phyloP scores from a whole-genome alignment of 2,329 filamentous ascomycete species.

The Fusarium sp. region DNA sequence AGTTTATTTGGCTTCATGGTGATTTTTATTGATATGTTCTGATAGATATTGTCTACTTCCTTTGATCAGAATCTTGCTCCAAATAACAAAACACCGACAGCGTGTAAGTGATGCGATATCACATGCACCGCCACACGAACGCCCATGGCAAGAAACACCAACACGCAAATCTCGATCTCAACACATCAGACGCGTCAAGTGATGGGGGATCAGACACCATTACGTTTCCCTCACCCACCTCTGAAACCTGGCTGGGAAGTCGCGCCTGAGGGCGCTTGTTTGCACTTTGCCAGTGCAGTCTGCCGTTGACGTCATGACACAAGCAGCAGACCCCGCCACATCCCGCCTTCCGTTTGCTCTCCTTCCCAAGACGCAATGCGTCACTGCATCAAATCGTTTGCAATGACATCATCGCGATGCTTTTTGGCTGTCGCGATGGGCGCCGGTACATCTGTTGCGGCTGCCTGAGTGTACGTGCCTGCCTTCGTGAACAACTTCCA shows the following conservation, averaged over 20 bases:
- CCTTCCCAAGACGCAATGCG: slow-evolving; percentile 17
- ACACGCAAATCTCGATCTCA: slow-evolving; percentile 14
- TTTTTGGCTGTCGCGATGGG: slow-evolving; percentile 5
- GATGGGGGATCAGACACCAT: slow-evolving; percentile 22
- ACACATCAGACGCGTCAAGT: slow-evolving; percentile 8
- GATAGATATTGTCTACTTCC: no score
- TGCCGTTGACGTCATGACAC: slow-evolving; percentile 38
- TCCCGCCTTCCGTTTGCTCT: slow-evolving; percentile 9
- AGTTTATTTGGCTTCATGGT: no score
- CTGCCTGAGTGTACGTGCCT: slow-evolving; percentile 23
- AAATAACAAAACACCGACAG: no score
- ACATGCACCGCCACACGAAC: slow-evolving; percentile 29
- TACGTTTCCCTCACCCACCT: slow-evolving; percentile 34
- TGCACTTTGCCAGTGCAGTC: neutral
- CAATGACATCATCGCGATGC: slow-evolving; percentile 44
- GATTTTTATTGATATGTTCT: no score
- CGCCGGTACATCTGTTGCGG: slow-evolving; percentile 7
- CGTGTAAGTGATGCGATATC: slow-evolving; percentile 19
- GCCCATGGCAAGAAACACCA: neutral
- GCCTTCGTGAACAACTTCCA: slow-evolving; percentile 31
- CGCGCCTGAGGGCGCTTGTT: slow-evolving; percentile 23
- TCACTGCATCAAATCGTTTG: slow-evolving; percentile 29
- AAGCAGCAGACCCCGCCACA: neutral
- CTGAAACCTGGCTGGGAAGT: neutral
- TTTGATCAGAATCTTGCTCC: no score